Evolutionary conservation across 495 filamentous ascomycete species (phyloP).

Genomic region (Lineolata rhizophorae): DNA sequence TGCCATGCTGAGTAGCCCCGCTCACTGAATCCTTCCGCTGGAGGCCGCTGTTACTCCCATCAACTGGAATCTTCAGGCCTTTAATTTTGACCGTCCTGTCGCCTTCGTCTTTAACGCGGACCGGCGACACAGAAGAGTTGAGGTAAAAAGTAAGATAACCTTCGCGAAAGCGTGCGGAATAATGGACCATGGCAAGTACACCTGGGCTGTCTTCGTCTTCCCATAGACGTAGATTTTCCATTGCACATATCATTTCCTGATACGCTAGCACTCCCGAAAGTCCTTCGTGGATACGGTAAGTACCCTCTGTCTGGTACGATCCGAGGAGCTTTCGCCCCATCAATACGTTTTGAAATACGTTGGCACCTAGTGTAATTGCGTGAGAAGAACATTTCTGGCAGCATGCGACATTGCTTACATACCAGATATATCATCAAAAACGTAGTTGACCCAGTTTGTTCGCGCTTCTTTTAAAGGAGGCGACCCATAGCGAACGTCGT

Average conservation of each 20-base stretch:
- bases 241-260: slow-evolving; percentile 20
- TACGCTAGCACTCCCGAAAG: slow-evolving; percentile 15
- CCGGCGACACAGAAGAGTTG: slow-evolving; percentile 10
- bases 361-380: slow-evolving; percentile 7
- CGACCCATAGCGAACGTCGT: slow-evolving; percentile 8
- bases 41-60: slow-evolving; percentile 1
- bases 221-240: slow-evolving; percentile 21
- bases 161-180: slow-evolving; percentile 15
- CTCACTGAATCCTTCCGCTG: neutral
- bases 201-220: slow-evolving; percentile 14
- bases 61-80: slow-evolving; percentile 15
- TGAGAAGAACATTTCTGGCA: neutral
- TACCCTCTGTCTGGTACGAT: slow-evolving; percentile 16
- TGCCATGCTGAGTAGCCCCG: slow-evolving; percentile 1
- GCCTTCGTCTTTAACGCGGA: slow-evolving; percentile 15
- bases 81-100: slow-evolving; percentile 14
- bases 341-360: slow-evolving; percentile 17
- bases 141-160: slow-evolving; percentile 19
- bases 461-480: slow-evolving; percentile 6
- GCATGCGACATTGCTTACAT: slow-evolving; percentile 2
- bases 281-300: slow-evolving; percentile 17
- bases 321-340: slow-evolving; percentile 18
- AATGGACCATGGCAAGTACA: slow-evolving; percentile 18
- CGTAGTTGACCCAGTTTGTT: slow-evolving; percentile 21
- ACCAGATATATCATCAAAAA: slow-evolving; percentile 10